Evolutionary conservation across 1,139 yeast genomes (phyloP).

Genomic region (Wickerhamomyces sp.): DNA sequence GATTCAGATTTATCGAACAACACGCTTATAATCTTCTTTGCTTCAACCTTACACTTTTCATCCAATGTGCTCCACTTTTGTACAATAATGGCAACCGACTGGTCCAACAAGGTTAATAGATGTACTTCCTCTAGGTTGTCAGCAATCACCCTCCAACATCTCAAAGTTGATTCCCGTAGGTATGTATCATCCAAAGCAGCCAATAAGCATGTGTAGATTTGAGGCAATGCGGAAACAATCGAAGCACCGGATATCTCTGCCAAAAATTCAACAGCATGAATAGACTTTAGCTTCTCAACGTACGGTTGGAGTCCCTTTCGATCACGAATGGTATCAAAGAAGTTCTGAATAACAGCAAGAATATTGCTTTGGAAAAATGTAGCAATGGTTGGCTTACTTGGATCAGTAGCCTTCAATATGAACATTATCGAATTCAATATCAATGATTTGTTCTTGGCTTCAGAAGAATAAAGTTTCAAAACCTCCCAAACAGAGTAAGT

Average conservation of each 20-base stretch:
- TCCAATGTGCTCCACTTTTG: conserved; percentile 60
- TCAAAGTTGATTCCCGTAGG: conserved; percentile 57
- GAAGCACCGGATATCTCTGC: conserved; percentile 56
- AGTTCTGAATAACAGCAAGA: conserved; percentile 72
- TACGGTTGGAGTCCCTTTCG: conserved; percentile 66
- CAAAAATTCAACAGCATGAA: conserved; percentile 68
- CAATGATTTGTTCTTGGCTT: conserved; percentile 22
- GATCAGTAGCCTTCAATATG: conserved; percentile 16
- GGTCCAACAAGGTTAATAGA: conserved; percentile 49
- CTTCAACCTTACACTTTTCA: conserved; percentile 35
- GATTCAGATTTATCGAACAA: conserved; percentile 26
- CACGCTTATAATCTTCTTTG: conserved; percentile 16
- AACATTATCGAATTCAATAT: conserved; percentile 26
- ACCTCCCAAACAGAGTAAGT: conserved; percentile 25
- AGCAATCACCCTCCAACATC: conserved; percentile 62
- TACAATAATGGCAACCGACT: conserved; percentile 51
- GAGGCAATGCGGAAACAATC: conserved; percentile 78
- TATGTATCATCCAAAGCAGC: conserved; percentile 65
- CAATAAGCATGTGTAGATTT: conserved; percentile 81
- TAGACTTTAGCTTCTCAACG: conserved; percentile 65
- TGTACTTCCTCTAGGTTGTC: conserved; percentile 46
- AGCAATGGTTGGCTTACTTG: conserved; percentile 22
- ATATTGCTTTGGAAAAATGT: conserved; percentile 50
- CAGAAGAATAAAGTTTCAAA: conserved; percentile 21
- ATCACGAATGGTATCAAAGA: conserved; percentile 76